phyloP scores from a whole-genome alignment of 2,329 filamentous ascomycete species.

The Fusarium euwallaceae region DNA sequence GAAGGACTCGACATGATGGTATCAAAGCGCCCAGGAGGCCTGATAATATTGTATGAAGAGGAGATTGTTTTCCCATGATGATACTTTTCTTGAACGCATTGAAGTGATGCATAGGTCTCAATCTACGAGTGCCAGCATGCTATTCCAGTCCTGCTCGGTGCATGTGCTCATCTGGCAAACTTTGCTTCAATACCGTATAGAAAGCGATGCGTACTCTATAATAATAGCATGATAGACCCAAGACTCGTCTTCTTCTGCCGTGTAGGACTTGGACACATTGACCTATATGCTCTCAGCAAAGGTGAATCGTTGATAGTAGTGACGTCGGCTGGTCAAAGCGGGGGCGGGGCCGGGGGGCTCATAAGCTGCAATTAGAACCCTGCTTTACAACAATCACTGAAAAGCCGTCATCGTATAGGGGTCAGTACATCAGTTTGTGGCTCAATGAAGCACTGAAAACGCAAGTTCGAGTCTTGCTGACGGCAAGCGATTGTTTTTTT shows the following conservation, averaged over 20 bases:
- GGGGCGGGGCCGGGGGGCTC: not conserved
- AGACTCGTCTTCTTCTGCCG: not conserved
- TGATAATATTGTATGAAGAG: not conserved
- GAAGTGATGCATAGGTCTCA: not conserved
- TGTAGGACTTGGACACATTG: not conserved
- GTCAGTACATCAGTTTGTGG: constrained; percentile 43
- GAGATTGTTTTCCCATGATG: not conserved
- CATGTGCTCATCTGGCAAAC: not conserved
- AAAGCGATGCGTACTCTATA: not conserved
- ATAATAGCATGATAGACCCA: not conserved
- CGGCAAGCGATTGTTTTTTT: constrained; percentile 25
- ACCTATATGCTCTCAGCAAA: not conserved
- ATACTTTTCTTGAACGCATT: not conserved
- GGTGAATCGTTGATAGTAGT: not conserved
- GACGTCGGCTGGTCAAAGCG: not conserved
- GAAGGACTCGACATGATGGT: not conserved
- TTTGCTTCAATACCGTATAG: not conserved
- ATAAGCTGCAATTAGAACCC: rapidly evolving
- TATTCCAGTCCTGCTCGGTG: not conserved
- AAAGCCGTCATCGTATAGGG: constrained; percentile 42
- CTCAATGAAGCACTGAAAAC: constrained; percentile 39
- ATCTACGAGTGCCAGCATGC: not conserved
- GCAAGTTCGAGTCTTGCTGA: constrained; percentile 44
- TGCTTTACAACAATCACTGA: not conserved
- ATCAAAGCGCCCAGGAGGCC: not conserved